Base-by-base conservation (phyloP, 768 basidiomycete species). In the Boletus patriciae region DNA sequence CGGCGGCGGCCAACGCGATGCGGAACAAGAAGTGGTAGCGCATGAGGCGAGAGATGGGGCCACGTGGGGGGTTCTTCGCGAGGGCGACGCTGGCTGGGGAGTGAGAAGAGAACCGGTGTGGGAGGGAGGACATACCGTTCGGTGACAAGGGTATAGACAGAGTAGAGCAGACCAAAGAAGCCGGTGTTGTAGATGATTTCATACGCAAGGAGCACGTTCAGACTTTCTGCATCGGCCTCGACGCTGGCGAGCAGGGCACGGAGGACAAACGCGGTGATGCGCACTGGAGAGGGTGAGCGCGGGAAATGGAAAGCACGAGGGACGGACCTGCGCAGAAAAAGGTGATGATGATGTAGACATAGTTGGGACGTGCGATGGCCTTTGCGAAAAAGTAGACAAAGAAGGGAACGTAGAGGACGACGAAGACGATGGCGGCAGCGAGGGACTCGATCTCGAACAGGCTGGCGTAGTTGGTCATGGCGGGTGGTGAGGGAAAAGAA, bases 101-200 rank as follows among this genome's bases (percentile, higher is more conserved):
- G 21, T 52, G 46, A 51, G 61, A 12, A 1, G 29, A 18, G 6
- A 4, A 18, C 9, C 3, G 9, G 12, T 2, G 31, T 31, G 13
- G 18, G 13, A 1, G 1, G 3, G 27, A 13, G 31, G 15, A 60
- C 72, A n/a, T 44, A 75, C 73, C 70, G 66, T 19, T 66, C 66
- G 2, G 61, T 48, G 52, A 68, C 61, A 36, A 75, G 69, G 44
- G 58, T 62, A 25, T 71, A 73, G 3, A 67, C 65, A 0, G 70
- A 74, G 60, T 66, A 68, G 44, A 68, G 51, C 1, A 68, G 12
- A 46, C 67, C 60, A 33, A 72, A 75, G 68, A 75, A 73, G 29
- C 72, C 73, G 1, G 61, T 63, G 58, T 69, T 73, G 62, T 74
- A 74, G 18, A 76, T 40, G 53, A 74, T 64, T 52, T 64, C 54